phyloP scores from a whole-genome alignment of 2,329 filamentous ascomycete genomes.

The Cytospora piceae region DNA sequence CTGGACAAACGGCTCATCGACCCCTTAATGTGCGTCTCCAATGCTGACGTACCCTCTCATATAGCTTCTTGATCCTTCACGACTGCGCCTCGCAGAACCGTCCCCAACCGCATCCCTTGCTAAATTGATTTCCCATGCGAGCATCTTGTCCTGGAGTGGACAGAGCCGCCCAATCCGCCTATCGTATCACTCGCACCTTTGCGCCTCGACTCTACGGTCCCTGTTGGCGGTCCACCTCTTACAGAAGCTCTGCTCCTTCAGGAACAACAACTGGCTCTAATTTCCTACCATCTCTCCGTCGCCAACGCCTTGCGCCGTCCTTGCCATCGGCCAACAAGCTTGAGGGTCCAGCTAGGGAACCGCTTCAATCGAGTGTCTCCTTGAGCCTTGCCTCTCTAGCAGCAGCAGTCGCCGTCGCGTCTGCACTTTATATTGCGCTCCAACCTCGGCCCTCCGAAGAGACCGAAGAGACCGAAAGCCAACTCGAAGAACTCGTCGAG shows the following conservation, averaged over 20 bases:
- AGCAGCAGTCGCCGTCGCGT: constrained; percentile 11
- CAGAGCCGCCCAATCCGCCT: constrained; percentile 13
- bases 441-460: background rate
- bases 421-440: constrained; percentile 15
- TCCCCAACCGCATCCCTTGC: constrained; percentile 11
- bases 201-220: constrained; percentile 13
- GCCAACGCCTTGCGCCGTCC: background rate
- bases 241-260: background rate
- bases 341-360: background rate
- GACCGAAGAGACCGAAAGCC: constrained; percentile 6
- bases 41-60: constrained; percentile 24
- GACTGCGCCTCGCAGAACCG: constrained; percentile 10
- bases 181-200: constrained; percentile 9
- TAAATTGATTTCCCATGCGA: constrained; percentile 24
- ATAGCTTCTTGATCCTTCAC: constrained; percentile 15
- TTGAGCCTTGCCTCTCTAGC: constrained; percentile 14
- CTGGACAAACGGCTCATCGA: background rate
- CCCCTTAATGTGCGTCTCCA: constrained; percentile 4
- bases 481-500: constrained; percentile 14
- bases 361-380: constrained; percentile 27
- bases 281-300: background rate
- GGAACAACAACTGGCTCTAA: background rate
- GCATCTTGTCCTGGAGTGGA: constrained; percentile 8
- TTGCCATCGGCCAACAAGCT: background rate
- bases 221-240: background rate